These are phyloP conservation scores for Fusarium coffeatum DNA, from an alignment of 2,329 filamentous ascomycete genomes.

Conservation along the genomic window DNA sequence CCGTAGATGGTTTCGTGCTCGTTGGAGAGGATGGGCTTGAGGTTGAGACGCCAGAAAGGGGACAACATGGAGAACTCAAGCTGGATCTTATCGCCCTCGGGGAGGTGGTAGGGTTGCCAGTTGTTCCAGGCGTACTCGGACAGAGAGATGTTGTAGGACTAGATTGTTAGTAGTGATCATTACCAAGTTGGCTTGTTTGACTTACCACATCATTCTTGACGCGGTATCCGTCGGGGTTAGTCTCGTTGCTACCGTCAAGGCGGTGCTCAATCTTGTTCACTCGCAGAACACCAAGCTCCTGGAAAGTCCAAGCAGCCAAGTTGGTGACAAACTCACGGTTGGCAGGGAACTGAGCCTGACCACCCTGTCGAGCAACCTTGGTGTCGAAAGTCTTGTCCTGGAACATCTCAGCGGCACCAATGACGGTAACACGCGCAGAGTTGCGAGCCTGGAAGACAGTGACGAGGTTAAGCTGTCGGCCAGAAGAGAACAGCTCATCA, in stretches of 20 bases:
- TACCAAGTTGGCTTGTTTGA: background rate
- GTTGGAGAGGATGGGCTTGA: slow-evolving; percentile 68
- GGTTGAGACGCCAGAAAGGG: slow-evolving; percentile 89
- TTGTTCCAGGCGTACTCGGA: slow-evolving; percentile 84
- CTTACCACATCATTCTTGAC: slow-evolving; percentile 96
- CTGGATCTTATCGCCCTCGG: slow-evolving; percentile 79
- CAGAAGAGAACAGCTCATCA: slow-evolving; percentile 87
- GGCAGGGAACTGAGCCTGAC: slow-evolving; percentile 69
- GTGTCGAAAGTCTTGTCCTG: slow-evolving; percentile 90
- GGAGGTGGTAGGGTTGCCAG: slow-evolving; percentile 78
- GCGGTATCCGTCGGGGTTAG: slow-evolving; percentile 90
- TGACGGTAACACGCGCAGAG: slow-evolving; percentile 86
- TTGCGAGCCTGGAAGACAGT: slow-evolving; percentile 91
- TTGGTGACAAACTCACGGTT: slow-evolving; percentile 89
- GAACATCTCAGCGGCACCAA: slow-evolving; percentile 88
- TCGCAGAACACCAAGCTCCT: slow-evolving; percentile 89
- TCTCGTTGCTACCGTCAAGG: slow-evolving; percentile 64
- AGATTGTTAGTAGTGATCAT: slow-evolving; percentile 42
- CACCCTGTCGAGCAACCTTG: slow-evolving; percentile 72
- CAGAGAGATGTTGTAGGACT: slow-evolving; percentile 89
- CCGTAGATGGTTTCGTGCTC: slow-evolving; percentile 78
- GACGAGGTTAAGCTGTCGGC: slow-evolving; percentile 85
- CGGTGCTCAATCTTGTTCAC: slow-evolving; percentile 87
- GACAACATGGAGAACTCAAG: slow-evolving; percentile 99
- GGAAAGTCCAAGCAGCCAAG: slow-evolving; percentile 94